Evolutionary conservation across 2,329 filamentous ascomycete genomes (phyloP), one percentile per base, ranked within the genome.

Genomic region (Ophiostoma montium): DNA sequence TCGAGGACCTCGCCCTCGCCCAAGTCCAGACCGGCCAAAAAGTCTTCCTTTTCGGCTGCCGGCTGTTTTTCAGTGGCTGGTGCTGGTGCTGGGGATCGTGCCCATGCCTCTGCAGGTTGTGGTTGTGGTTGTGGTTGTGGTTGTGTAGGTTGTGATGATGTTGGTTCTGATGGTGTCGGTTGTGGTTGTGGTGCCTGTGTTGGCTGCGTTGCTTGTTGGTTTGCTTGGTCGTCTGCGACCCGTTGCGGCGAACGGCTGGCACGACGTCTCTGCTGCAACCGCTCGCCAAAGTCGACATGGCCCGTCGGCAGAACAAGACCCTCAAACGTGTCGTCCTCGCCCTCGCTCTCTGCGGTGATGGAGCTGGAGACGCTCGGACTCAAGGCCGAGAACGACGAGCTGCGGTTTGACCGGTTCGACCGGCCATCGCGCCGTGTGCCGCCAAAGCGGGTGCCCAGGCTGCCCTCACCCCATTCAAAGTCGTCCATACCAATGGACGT

Each of bases 291-390:
- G 63, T 95, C 82, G 47, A 98, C 71, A 18, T 86, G 86, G 1
- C 88, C 89, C 48, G 76, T 74, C 0, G 92, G 92, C 16, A 96
- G 71, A 18, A 95, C 71, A 13, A 98, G 73, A n/a, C 90, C 90
- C 53, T 92, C 86, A 52, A 96, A 76, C 7, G 85, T 84, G 63
- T 96, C 90, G 57, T 95, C 89, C 61, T 95, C 90, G 60, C 89
- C 89, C 61, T 95, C 90, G 60, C 89, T 96, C 67, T 95, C 92
- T 10, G 79, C 76, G 2, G 88, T 95, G 57, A 94, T 80, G 55
- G 86, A 92, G 64, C 90, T 96, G 18, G 88, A 86, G 50, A 94
- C 76, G 62, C 89, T 96, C 13, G 92, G 90, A 61, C 90, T 96
- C 63, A 95, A 75, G 27, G 86, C 86, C 35, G 89, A 95, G 33